Conservation (phyloP, 768 basidiomycete species). For the Rhodotorula sphaerocarpa region DNA sequence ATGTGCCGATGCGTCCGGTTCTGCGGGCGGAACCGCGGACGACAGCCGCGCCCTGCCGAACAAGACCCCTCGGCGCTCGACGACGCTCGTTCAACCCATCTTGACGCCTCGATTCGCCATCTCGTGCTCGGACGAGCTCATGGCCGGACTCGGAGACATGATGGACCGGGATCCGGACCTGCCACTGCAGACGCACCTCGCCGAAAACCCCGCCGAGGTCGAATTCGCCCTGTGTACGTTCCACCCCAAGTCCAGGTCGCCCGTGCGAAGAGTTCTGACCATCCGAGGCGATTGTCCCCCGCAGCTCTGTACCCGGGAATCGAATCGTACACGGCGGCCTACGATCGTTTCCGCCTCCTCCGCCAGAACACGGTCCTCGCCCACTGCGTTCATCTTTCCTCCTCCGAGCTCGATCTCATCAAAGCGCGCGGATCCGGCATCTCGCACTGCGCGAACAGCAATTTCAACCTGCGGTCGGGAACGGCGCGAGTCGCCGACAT, state of each 20-base stretch:
- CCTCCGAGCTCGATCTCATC: slow-evolving; percentile 65
- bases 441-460: slow-evolving; percentile 76
- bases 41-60: slow-evolving; percentile 37
- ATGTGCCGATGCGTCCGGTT: slow-evolving; percentile 6
- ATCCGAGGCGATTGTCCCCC: background rate
- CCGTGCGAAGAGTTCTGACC: no score
- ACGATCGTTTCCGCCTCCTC: slow-evolving; percentile 69
- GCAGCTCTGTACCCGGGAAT: slow-evolving; percentile 57
- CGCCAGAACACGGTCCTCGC: slow-evolving; percentile 73
- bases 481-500: slow-evolving; percentile 68
- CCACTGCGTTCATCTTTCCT: slow-evolving; percentile 72
- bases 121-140: slow-evolving; percentile 66
- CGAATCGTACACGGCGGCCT: slow-evolving; percentile 66
- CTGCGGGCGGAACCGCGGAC: no score
- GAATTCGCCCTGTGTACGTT: slow-evolving; percentile 49
- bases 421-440: slow-evolving; percentile 61
- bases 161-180: slow-evolving; percentile 56
- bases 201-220: slow-evolving; percentile 72
- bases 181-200: slow-evolving; percentile 84
- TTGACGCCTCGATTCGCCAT: slow-evolving; percentile 96
- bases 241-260: background rate
- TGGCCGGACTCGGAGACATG: slow-evolving; percentile 56
- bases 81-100: slow-evolving; percentile 70
- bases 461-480: slow-evolving; percentile 82
- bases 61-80: background rate